Base-by-base conservation (phyloP, 169 alveolate genomes). In the Amoebophrya sp. region DNA sequence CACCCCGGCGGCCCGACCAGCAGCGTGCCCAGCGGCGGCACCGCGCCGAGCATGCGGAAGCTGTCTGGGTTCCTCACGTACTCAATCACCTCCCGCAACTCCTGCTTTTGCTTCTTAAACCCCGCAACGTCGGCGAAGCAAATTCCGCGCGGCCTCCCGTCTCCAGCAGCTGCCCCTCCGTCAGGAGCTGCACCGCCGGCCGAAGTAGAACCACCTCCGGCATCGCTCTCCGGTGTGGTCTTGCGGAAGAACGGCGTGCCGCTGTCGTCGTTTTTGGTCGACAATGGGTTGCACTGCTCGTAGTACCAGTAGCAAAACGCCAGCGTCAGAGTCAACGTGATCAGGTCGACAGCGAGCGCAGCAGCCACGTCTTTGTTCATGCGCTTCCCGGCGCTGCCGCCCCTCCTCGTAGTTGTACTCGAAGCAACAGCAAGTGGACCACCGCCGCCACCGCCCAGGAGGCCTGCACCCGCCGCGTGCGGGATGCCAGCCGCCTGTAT, bases 1-100 rank as follows among this genome's bases (percentile, higher is more conserved):
- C 96, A 97, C 67, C 98, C 98, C 40, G 98, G 96, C 31, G 97
- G 96, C 26, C 98, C 98, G 23, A 97, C 97, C 20, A 97, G 93
- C 29, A 91, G 94, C 78, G 78, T 58, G 7, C 78, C 78, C 29
- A 58, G 34, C 34, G 78, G 39, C 34, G 78, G 78, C 38, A 58
- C 34, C 10, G 78, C 78, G 39, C 78, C 78, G 39, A 58, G 39
- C 26, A 16, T 16, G 39, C 23, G 78, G 34, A 58, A 58, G 23
- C 10, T 2, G 5, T 2, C 78, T 1, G 78, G 78, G 39, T n/a
- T 16, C 34, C 23, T 58, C 4, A 58, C 23, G 78, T 58, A 58
- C 29, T 13, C 78, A 29, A 58, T 58, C 34, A 58, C 78, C 78
- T 58, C 78, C 78, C 23, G 78, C 34, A 58, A 16, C 78, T 58